A percentile compares a stretch with the other conserved stretches of the same genome.
These are phyloP conservation scores for Daldinia childiae DNA, from an alignment of 495 filamentous ascomycete species.

Conservation along the genomic window DNA sequence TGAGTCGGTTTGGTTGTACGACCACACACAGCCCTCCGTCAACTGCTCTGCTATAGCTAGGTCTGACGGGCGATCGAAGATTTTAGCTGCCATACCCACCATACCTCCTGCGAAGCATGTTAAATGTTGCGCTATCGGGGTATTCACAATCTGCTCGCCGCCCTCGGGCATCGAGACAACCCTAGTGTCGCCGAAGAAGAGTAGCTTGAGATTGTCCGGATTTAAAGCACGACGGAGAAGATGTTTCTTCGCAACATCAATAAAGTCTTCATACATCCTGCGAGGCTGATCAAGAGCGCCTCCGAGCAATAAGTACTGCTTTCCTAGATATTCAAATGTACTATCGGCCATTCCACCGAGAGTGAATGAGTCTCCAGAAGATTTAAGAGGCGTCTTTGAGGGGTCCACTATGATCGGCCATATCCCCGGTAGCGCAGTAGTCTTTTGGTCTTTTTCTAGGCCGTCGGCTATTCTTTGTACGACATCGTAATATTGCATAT, in stretches of 20 bases:
- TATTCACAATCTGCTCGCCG: conserved; percentile 35
- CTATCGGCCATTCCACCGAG: conserved; percentile 84
- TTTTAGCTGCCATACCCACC: conserved; percentile 80
- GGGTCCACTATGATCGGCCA: conserved; percentile 81
- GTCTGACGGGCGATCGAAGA: conserved; percentile 75
- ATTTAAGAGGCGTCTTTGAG: conserved; percentile 62
- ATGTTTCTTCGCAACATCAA: conserved; percentile 72
- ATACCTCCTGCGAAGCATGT: conserved; percentile 86
- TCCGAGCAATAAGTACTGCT: conserved; percentile 73
- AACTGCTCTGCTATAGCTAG: conserved; percentile 76
- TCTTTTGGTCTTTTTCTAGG: conserved; percentile 71
- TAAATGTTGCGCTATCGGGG: conserved; percentile 53
- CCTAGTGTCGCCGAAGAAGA: conserved; percentile 65
- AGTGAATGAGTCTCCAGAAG: conserved; percentile 59
- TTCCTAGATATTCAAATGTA: conserved; percentile 87
- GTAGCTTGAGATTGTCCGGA: conserved; percentile 68
- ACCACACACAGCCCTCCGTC: conserved; percentile 90
- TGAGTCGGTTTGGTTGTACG: conserved; percentile 73
- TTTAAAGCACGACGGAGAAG: conserved; percentile 73
- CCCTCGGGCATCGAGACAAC: conserved; percentile 37
- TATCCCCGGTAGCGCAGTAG: conserved; percentile 76
- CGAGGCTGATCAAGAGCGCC: conserved; percentile 77
- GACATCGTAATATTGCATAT: conserved; percentile 87
- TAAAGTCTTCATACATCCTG: conserved; percentile 76
- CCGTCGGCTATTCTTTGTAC: conserved; percentile 81